A percentile compares a stretch with the other conserved stretches of the same genome.
Evolutionary conservation across 148 eudicot genomes (phyloP).

Genomic region (Rhododendron molle): DNA sequence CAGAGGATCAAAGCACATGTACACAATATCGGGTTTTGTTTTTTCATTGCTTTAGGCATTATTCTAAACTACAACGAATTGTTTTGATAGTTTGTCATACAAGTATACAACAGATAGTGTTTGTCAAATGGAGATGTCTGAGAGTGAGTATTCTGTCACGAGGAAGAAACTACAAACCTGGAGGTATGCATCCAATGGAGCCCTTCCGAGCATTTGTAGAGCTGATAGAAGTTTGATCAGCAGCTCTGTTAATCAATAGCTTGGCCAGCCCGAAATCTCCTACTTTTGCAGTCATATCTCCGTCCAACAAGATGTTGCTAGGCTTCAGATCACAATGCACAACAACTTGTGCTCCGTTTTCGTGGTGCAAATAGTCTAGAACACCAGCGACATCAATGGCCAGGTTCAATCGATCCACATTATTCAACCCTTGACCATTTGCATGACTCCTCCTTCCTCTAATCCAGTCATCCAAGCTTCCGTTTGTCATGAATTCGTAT

Average conservation of each 20-base stretch:
- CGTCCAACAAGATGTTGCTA: conserved; percentile 48
- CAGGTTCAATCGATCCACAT: conserved; percentile 37
- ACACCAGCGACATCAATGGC: conserved; percentile 52
- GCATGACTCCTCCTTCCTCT: conserved; percentile 20
- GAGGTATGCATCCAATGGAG: conserved; percentile 67
- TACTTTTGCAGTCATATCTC: conserved; percentile 53
- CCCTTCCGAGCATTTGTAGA: conserved; percentile 47
- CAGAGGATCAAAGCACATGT: too few species aligned
- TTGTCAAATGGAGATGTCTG: too few species aligned
- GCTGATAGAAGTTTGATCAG: conserved; percentile 32
- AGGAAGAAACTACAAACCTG: conserved; percentile 33
- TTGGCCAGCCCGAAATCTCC: conserved; percentile 71
- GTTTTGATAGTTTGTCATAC: too few species aligned
- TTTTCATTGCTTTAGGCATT: too few species aligned
- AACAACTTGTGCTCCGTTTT: conserved; percentile 33
- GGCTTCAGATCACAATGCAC: conserved; percentile 78
- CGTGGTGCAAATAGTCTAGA: conserved; percentile 50
- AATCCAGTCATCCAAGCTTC: conserved; percentile 42
- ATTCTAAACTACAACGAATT: too few species aligned
- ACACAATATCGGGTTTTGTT: too few species aligned
- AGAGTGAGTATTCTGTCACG: too few species aligned
- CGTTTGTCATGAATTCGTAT: conserved; percentile 32
- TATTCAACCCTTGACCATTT: conserved; percentile 30
- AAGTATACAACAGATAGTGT: too few species aligned
- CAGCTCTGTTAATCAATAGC: conserved; percentile 24